phyloP scores from a whole-genome alignment of 116 monocot genomes.

The Papilionanthe hybrid region DNA sequence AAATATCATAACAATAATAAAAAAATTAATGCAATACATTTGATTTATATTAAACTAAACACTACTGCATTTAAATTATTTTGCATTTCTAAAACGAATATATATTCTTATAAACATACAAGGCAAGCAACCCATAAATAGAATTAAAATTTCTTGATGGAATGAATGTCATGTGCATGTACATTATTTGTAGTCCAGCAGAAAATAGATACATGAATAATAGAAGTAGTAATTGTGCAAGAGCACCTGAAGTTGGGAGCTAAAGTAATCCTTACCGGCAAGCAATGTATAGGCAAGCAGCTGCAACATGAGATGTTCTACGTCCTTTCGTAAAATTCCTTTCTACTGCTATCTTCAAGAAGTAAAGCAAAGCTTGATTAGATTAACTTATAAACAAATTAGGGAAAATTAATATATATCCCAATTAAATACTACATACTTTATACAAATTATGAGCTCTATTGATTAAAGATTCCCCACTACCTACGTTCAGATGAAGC shows the following conservation, averaged over 20 bases:
- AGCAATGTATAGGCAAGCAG: slow-evolving; percentile 82
- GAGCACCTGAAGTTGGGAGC: not conserved
- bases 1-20: no score
- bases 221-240: not conserved
- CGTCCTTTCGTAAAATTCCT: slow-evolving; percentile 78
- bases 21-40: no score
- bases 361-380: slow-evolving; percentile 9
- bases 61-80: no score
- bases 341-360: slow-evolving; percentile 76
- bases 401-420: not conserved
- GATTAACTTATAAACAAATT: not conserved
- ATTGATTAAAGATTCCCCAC: slow-evolving; percentile 59
- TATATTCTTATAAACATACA: no score
- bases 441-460: slow-evolving; percentile 54
- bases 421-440: slow-evolving; percentile 19
- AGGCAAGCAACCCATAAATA: not conserved
- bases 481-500: slow-evolving; percentile 32
- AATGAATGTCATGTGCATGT: not conserved
- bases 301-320: slow-evolving; percentile 72
- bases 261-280: slow-evolving; percentile 49
- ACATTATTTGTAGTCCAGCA: not conserved
- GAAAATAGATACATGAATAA: not conserved
- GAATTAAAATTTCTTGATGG: not conserved
- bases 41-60: no score
- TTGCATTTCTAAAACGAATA: no score